phyloP scores from a whole-genome alignment of 345 rosid species.

The Euphorbia peplus region DNA sequence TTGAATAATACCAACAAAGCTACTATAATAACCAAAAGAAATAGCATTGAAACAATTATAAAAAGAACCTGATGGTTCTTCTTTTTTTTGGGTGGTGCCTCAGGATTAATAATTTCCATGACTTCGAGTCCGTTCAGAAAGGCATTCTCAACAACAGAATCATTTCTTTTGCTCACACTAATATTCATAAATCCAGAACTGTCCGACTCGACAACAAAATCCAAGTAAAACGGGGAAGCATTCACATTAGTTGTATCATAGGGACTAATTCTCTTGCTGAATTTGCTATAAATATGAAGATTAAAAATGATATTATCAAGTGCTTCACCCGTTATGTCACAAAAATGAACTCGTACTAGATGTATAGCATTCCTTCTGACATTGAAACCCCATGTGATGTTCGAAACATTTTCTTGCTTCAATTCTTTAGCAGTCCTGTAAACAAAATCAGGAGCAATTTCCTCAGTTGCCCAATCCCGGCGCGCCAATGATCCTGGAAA shows the following conservation, averaged over 20 bases:
- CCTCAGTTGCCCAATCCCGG: neutral
- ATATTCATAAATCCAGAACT: constrained; percentile 33
- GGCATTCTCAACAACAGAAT: neutral
- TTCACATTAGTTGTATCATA: fast-evolving
- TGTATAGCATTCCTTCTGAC: constrained; percentile 36
- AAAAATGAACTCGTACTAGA: constrained; percentile 55
- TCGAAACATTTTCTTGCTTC: constrained; percentile 11
- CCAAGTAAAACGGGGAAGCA: constrained; percentile 39
- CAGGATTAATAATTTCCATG: constrained; percentile 34
- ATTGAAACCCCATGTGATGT: constrained; percentile 44
- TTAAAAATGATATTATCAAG: constrained; percentile 12
- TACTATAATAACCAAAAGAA: constrained; percentile 15
- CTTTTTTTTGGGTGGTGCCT: neutral
- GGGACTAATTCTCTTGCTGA: constrained; percentile 23
- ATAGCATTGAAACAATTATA: constrained; percentile 19
- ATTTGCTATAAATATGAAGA: constrained; percentile 35
- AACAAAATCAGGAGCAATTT: constrained; percentile 41
- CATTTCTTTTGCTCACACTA: constrained; percentile 26
- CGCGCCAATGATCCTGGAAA: neutral
- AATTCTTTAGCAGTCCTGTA: constrained; percentile 43
- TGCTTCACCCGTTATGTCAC: constrained; percentile 28
- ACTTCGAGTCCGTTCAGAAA: constrained; percentile 57
- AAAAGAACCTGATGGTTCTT: neutral
- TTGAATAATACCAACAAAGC: constrained; percentile 19
- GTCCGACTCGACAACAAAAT: constrained; percentile 46